A percentile compares a stretch with the other conserved stretches of the same genome.
Evolutionary conservation across 169 alveolate species (phyloP).

Genomic region (Eimeria necatrix): DNA sequence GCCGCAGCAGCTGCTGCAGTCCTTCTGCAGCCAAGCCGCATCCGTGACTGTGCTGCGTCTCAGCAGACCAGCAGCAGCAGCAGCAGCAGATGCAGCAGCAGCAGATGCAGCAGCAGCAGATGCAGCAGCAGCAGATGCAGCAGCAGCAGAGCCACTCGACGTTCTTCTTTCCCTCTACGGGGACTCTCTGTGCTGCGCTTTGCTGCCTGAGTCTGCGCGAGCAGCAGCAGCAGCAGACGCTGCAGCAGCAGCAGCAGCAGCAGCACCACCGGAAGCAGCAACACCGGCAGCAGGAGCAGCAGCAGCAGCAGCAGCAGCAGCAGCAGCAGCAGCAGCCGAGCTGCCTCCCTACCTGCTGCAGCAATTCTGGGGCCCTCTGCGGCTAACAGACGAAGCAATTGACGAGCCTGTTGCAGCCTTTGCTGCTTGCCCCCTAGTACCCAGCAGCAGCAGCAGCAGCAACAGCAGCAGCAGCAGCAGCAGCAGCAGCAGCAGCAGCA

Average conservation of each 20-base stretch:
- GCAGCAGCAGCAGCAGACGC: not conserved
- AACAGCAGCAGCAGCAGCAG: not conserved
- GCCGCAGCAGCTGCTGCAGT: constrained; percentile 27
- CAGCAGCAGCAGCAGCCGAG: not conserved
- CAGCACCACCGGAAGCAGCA: not conserved
- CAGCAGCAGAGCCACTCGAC: not conserved
- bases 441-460: not conserved
- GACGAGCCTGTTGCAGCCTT: not conserved
- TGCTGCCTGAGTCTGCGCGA: not conserved
- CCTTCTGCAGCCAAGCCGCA: constrained; percentile 35
- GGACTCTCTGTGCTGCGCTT: constrained; percentile 18
- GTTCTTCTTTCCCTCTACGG: not conserved
- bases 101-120: not conserved
- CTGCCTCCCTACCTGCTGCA: not conserved
- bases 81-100: not conserved
- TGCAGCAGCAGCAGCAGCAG: not conserved
- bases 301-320: not conserved
- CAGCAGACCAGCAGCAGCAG: not conserved
- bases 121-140: not conserved
- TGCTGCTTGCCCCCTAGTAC: not conserved
- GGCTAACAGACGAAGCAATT: not conserved
- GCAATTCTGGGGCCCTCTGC: not conserved
- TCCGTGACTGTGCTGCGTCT: constrained; percentile 13
- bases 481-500: not conserved
- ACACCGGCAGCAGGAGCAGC: not conserved